Conservation (phyloP, 139 green algal genomes). For the Raphidocelis subcapitata region DNA sequence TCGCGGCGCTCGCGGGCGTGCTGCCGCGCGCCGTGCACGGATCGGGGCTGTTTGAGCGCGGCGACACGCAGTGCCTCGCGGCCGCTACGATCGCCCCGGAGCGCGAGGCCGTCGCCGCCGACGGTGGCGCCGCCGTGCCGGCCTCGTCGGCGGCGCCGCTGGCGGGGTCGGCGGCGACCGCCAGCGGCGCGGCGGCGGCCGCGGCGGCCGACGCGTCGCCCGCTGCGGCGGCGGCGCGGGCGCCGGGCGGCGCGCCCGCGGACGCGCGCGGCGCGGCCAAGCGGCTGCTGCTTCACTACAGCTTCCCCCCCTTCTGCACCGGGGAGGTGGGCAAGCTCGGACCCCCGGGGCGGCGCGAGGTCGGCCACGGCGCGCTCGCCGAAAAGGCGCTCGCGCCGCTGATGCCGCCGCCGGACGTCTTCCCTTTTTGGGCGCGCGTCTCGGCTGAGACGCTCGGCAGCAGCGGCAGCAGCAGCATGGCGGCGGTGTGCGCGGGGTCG, state of each 20-base stretch:
- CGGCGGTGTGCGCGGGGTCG: slow-evolving; percentile 53
- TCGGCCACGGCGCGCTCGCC: slow-evolving; percentile 46
- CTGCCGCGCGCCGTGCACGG: slow-evolving; percentile 62
- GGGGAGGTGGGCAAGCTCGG: slow-evolving; percentile 41
- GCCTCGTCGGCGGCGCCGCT: neutral
- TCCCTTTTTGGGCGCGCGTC: slow-evolving; percentile 67
- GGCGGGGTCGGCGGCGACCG: neutral
- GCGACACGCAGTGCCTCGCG: slow-evolving; percentile 53
- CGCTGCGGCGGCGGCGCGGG: no score
- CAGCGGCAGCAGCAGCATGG: slow-evolving; percentile 57
- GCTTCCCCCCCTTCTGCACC: slow-evolving; percentile 40
- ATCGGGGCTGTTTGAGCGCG: slow-evolving; percentile 50
- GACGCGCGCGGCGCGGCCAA: neutral
- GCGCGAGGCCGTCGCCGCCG: neutral
- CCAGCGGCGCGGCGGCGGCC: neutral
- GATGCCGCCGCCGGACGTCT: slow-evolving; percentile 35
- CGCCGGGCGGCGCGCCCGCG: neutral
- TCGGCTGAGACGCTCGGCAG: slow-evolving; percentile 56
- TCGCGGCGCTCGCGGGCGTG: slow-evolving; percentile 1
- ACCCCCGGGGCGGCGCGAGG: slow-evolving; percentile 27
- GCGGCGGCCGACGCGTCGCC: neutral
- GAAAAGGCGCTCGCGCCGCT: slow-evolving; percentile 17
- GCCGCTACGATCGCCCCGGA: slow-evolving; percentile 50
- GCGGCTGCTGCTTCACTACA: slow-evolving; percentile 58
- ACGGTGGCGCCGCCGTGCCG: neutral